Evolutionary conservation across 2,329 filamentous ascomycete genomes (phyloP), one percentile per base, ranked within the genome.

Genomic region (Trichoderma simmonsii): DNA sequence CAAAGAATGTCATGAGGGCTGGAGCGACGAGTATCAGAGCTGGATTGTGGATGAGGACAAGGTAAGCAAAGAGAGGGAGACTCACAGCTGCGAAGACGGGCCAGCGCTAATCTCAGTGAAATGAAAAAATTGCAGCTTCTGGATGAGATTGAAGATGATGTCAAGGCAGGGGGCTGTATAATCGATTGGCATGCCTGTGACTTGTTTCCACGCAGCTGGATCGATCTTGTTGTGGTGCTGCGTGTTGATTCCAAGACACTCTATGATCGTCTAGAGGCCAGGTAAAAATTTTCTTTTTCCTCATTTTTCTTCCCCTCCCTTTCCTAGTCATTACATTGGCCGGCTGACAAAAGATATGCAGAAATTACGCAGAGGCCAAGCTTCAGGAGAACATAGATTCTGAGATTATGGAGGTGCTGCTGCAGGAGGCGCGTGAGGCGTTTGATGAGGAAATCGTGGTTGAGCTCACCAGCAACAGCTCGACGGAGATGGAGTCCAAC

Each of bases 121-220:
- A 24, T 71, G 15, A 57, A 39, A 57, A 26, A 4, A 61, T 18
- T n/a, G 39, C 77, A 94, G 91, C 84, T 99, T 36, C 87, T 99
- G 26, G 96, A 99, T 80, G 89, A 92, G 62, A 92, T 99, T 71
- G 96, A 98, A 83, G 88, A 93, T 71, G 91, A 96, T 73, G 87
- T 93, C 51, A 88, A 91, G 74, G 83, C 88, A 24, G 95, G 95
- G 71, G 96, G 96, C 24, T 93, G 90, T 81, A 90, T 99, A 76
- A 92, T 99, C 78, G 96, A 99, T 84, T 99, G 96, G 95, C 96
- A 99, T 83, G 95, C 95, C 2, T 98, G 95, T 84, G 96, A 98
- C 78, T 84, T 98, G 26, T 98, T 98, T 79, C 96, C 96, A 2
- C 91, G 92, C 80, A 92, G 92, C 78, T 97, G 95, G 93, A 92